Conservation (phyloP, 352 stramenopile genomes). For the Phytophthora citrophthora region DNA sequence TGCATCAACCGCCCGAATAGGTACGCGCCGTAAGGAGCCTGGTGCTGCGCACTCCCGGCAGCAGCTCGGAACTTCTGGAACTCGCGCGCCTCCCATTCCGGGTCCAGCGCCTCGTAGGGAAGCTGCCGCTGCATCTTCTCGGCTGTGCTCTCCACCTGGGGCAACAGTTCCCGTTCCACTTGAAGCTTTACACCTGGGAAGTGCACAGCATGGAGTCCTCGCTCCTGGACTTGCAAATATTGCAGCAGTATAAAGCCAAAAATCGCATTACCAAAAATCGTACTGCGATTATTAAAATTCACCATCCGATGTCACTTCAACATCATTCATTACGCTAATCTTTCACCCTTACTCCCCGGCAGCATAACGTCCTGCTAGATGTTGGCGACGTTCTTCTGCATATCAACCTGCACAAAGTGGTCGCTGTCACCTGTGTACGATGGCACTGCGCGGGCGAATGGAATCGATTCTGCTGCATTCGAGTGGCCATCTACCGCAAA, state of each 20-base stretch:
- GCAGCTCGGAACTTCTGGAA: slow-evolving; percentile 42
- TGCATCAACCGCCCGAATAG: slow-evolving; percentile 68
- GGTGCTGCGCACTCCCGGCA: slow-evolving; percentile 18
- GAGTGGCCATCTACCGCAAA: slow-evolving; percentile 54
- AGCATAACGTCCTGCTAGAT: neutral
- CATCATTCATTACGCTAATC: too few species aligned
- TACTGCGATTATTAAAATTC: too few species aligned
- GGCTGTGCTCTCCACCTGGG: too few species aligned
- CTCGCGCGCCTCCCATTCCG: slow-evolving; percentile 61
- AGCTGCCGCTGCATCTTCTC: slow-evolving; percentile 24
- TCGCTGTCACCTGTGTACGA: slow-evolving; percentile 42
- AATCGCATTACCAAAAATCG: too few species aligned
- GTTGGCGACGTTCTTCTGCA: slow-evolving; percentile 21
- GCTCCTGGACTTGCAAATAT: too few species aligned
- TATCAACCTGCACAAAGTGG: slow-evolving; percentile 21
- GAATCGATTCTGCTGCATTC: slow-evolving; percentile 48
- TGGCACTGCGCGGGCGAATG: slow-evolving; percentile 62
- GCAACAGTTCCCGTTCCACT: too few species aligned
- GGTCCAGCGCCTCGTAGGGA: slow-evolving; percentile 65
- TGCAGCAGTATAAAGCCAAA: too few species aligned
- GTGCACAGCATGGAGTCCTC: too few species aligned
- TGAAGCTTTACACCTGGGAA: too few species aligned
- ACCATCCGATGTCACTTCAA: too few species aligned
- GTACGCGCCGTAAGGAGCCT: slow-evolving; percentile 47
- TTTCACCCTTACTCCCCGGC: too few species aligned